phyloP scores from a whole-genome alignment of 441 rosid genomes.

The Adansonia gregorii region DNA sequence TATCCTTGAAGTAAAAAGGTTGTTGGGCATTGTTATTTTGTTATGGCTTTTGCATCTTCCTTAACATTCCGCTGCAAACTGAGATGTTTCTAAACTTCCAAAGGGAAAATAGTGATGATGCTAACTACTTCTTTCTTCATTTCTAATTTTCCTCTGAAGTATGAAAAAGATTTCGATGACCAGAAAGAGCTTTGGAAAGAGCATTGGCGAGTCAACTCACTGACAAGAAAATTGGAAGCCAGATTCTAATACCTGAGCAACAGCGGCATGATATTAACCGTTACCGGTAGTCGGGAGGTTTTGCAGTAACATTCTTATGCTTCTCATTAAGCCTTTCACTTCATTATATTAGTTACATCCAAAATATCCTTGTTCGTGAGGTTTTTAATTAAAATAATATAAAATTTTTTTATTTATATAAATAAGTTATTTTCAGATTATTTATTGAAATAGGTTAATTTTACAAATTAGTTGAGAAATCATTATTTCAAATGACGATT shows the following conservation, averaged over 20 bases:
- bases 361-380: no score
- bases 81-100: background rate
- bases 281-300: no score
- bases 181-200: background rate
- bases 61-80: background rate
- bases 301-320: no score
- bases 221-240: background rate
- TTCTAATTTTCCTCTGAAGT: background rate
- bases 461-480: no score
- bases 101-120: background rate
- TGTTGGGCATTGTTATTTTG: constrained; percentile 11
- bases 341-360: no score
- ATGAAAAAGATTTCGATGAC: background rate
- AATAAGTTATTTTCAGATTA: no score
- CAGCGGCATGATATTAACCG: background rate
- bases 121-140: background rate
- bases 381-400: no score
- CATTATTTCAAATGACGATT: no score
- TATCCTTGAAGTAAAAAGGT: constrained; percentile 16
- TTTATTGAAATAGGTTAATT: no score
- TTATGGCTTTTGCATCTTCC: background rate
- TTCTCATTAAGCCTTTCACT: no score
- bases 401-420: no score
- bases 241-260: background rate
- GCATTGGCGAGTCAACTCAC: background rate